phyloP scores from a whole-genome alignment of 2,329 filamentous ascomycete species.

The Pleurostoma richardsiae region DNA sequence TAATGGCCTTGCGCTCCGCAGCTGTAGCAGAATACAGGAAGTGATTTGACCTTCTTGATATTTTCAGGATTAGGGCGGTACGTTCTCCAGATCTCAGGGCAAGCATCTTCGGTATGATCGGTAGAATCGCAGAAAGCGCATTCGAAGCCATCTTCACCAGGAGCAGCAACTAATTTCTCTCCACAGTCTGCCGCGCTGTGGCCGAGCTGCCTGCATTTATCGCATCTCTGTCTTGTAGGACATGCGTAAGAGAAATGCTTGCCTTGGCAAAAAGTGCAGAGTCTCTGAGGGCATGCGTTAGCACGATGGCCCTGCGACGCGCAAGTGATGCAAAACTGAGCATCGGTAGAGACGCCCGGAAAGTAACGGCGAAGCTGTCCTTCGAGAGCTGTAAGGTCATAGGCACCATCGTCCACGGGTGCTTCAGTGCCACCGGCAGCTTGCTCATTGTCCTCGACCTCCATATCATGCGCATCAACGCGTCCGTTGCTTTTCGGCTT shows the following conservation, averaged over 20 bases:
- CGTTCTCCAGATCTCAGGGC: constrained; percentile 56
- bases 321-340: constrained; percentile 46
- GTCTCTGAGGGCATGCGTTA: constrained; percentile 35
- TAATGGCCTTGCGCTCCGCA: constrained; percentile 53
- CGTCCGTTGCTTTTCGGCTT: background rate
- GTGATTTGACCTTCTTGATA: constrained; percentile 40
- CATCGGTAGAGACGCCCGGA: constrained; percentile 36
- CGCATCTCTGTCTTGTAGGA: constrained; percentile 44
- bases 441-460: background rate
- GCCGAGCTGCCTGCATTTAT: constrained; percentile 58
- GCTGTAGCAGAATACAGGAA: constrained; percentile 49
- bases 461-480: background rate
- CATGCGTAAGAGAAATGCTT: constrained; percentile 47
- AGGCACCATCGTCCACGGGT: constrained; percentile 16
- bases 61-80: constrained; percentile 36
- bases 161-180: constrained; percentile 47
- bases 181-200: constrained; percentile 47
- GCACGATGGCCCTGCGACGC: constrained; percentile 41
- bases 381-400: too few relatives aligned
- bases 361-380: constrained; percentile 43
- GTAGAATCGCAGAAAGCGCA: constrained; percentile 56
- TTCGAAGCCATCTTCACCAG: constrained; percentile 42
- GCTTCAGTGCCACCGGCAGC: constrained; percentile 12
- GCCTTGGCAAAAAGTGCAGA: constrained; percentile 43
- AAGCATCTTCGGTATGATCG: constrained; percentile 55